These are phyloP conservation scores for Blastocystis sp. DNA, from an alignment of 352 stramenopile genomes.

Conservation along the genomic window DNA sequence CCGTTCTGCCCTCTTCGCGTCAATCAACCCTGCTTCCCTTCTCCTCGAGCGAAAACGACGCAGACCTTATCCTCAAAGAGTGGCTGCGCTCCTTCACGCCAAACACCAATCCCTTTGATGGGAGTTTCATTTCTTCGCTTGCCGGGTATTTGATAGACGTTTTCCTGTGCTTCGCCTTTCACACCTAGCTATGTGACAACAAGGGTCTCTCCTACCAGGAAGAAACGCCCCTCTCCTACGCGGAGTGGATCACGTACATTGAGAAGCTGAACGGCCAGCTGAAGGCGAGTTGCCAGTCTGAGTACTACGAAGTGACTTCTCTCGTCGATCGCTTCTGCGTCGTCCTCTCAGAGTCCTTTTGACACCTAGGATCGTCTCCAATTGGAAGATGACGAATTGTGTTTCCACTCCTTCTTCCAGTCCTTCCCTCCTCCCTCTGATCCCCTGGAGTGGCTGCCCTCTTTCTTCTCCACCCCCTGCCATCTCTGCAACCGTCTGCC, in stretches of 20 bases:
- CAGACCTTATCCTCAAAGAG: slow-evolving; percentile 40
- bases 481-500: slow-evolving; percentile 17
- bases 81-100: neutral
- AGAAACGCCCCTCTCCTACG: neutral
- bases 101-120: neutral
- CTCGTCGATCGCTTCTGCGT: slow-evolving; percentile 41
- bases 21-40: neutral
- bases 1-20: neutral
- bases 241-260: neutral
- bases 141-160: slow-evolving; percentile 9
- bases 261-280: neutral
- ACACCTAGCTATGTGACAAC: slow-evolving; percentile 30
- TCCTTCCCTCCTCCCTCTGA: neutral
- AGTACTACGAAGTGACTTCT: slow-evolving; percentile 31
- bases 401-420: slow-evolving; percentile 39
- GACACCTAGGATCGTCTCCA: neutral
- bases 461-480: slow-evolving; percentile 3
- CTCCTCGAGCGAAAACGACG: slow-evolving; percentile 46
- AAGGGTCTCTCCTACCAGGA: neutral
- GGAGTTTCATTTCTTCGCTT: neutral
- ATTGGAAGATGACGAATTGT: neutral
- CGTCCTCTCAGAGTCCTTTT: neutral
- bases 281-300: neutral
- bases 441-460: neutral
- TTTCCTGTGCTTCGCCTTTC: neutral